Evolutionary conservation across 805 yeast genomes (phyloP), one percentile per base, ranked within the genome.

Genomic region (Zygosaccharomyces rouxii): DNA sequence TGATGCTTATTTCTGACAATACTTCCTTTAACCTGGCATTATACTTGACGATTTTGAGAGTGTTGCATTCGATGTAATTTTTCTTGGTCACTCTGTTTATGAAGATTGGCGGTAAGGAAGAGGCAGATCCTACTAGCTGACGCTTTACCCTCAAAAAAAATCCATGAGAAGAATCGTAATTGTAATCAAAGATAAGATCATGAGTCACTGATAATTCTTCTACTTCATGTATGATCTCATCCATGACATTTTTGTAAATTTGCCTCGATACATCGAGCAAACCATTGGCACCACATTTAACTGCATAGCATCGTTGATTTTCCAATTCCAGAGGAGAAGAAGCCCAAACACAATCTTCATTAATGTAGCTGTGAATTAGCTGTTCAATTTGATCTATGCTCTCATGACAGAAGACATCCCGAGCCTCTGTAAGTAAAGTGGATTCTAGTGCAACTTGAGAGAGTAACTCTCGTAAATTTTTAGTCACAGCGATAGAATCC

Each of bases 281-380:
- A 0, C 80, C 80, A 55, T 76, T 75, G 2, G 60, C 55, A 0
- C 77, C 78, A 31, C 70, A 58, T 49, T 65, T 74, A 0, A 75
- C 71, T 0, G 79, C 78, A 57, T 71, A 73, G 25, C 72, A 64
- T 50, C 66, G 64, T 48, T 75, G 79, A 50, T 73, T 74, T 52
- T 68, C 70, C 30, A 75, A 52, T 41, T 75, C 76, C 4, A 72
- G 51, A 1, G 71, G 57, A 1, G 67, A 59, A 0, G 57, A 56
- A 0, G 75, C 77, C 77, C 76, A 72, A 2, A 49, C 44, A 43
- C 74, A 69, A 50, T 74, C 78, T 30, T 71, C 75, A 52, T 73
- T 75, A 6, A 75, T 67, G 28, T 55, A 59, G 2, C 56, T 56
- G 40, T 70, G 50, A 1, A 75, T 70, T 5, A 59, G 5, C 0